phyloP scores from a whole-genome alignment of 2,329 filamentous ascomycete genomes.

The Pseudocercospora crystallina region DNA sequence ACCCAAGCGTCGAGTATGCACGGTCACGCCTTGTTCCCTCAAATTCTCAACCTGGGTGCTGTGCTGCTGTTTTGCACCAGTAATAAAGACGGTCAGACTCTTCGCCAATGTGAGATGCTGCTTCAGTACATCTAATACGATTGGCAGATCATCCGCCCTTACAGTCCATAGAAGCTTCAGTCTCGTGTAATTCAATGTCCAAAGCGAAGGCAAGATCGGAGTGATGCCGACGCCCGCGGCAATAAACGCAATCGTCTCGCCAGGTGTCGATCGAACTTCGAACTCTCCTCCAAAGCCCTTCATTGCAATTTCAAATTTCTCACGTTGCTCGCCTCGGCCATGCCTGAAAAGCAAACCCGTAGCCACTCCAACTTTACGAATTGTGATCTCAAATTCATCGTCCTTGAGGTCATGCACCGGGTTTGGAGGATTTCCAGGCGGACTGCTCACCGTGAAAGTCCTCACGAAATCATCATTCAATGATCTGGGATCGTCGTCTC shows the following conservation, averaged over 20 bases:
- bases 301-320: constrained; percentile 62
- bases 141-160: constrained; percentile 57
- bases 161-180: constrained; percentile 70
- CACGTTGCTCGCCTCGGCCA: constrained; percentile 14
- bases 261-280: constrained; percentile 32
- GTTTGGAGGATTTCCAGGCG: constrained; percentile 41
- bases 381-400: constrained; percentile 69
- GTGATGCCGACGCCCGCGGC: constrained; percentile 83
- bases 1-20: constrained; percentile 49
- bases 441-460: constrained; percentile 77
- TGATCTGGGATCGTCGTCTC: constrained; percentile 73
- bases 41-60: constrained; percentile 43
- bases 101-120: constrained; percentile 52
- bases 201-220: constrained; percentile 63
- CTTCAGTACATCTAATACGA: constrained; percentile 62
- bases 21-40: constrained; percentile 33
- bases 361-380: constrained; percentile 66
- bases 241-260: constrained; percentile 59
- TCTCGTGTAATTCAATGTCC: constrained; percentile 34
- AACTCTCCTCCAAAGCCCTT: constrained; percentile 73
- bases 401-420: constrained; percentile 27
- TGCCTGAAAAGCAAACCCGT: constrained; percentile 63
- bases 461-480: constrained; percentile 82
- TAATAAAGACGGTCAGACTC: constrained; percentile 64
- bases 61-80: constrained; percentile 35